These are phyloP conservation scores for Calocera cornea DNA, from an alignment of 768 basidiomycete species.

Conservation along the genomic window DNA sequence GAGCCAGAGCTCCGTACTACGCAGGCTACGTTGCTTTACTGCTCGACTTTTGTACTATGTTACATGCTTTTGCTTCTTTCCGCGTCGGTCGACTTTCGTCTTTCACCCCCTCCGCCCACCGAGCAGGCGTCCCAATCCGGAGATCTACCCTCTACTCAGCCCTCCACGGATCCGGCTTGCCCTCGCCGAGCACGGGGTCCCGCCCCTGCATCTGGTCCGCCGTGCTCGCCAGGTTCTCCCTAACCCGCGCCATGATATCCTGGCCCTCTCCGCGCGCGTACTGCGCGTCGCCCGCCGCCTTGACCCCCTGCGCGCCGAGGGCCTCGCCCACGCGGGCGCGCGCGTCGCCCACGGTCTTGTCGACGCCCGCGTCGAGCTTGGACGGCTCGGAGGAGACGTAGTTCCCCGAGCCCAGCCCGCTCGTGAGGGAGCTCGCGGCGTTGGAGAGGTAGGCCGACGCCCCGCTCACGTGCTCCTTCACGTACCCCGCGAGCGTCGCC, in stretches of 20 bases:
- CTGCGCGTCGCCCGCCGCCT: neutral
- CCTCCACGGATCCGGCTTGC: neutral
- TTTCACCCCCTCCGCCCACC: neutral
- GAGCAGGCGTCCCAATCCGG: neutral
- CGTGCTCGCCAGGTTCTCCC: neutral
- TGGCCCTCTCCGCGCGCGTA: neutral
- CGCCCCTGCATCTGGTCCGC: conserved; percentile 2
- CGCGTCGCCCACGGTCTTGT: neutral
- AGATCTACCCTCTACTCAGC: neutral
- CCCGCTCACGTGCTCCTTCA: neutral
- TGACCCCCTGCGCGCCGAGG: neutral
- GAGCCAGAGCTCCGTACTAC: no score
- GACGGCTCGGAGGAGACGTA: neutral
- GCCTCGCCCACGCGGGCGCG: neutral
- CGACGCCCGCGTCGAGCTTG: neutral
- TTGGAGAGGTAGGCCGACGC: neutral
- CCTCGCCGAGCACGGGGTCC: neutral
- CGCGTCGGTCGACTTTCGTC: neutral
- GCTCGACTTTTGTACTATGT: neutral
- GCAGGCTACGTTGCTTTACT: neutral
- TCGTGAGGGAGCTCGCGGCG: neutral
- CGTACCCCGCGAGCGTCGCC: neutral
- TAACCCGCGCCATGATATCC: neutral
- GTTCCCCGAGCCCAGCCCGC: neutral
- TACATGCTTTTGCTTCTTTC: neutral